Base-by-base conservation (phyloP, 306 rosid genomes). In the Vachellia pachyceras region DNA sequence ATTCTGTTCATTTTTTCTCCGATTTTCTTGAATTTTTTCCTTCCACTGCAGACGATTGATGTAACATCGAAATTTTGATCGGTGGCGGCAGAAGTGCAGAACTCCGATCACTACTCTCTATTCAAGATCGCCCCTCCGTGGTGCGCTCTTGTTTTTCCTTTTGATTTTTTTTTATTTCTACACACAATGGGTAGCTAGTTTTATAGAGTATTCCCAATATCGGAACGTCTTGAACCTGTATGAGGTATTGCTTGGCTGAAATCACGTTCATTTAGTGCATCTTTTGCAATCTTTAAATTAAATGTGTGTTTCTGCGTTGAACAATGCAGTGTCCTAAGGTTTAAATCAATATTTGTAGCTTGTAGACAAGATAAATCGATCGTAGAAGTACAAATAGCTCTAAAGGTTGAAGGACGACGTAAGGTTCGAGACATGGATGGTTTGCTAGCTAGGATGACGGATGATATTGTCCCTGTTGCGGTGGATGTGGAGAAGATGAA, bases 401-500 rank as follows among this genome's bases (percentile, higher is more conserved):
- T n/a, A n/a, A n/a, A n/a, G n/a, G n/a, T n/a, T n/a, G n/a, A n/a
- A n/a, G n/a, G n/a, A n/a, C n/a, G n/a, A n/a, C n/a, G n/a, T n/a
- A n/a, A n/a, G n/a, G n/a, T n/a, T n/a, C n/a, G n/a, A n/a, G n/a
- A n/a, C n/a, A n/a, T n/a, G n/a, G n/a, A n/a, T n/a, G n/a, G n/a
- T n/a, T n/a, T 93, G 46, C 90, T 93, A 80, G 89, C 97, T 1
- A 96, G 90, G 65, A 46, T 93, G 0, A 82, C 87, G 0, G 91
- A 91, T 46, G 85, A 89, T 45, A 88, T 93, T 69, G 87, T 88
- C 23, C 96, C 96, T 22, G 91, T 93, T 22, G 96, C 97, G 23
- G 22, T 93, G 0, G 88, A 93, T 50, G 88, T 89, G 0, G 88
- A 84, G 9, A 80, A 74, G 75, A 14, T 92, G 1, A 82, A 85